Evolutionary conservation across 768 basidiomycete genomes (phyloP), one percentile per base, ranked within the genome.

Genomic region (Sporobolomyces phaffii): DNA sequence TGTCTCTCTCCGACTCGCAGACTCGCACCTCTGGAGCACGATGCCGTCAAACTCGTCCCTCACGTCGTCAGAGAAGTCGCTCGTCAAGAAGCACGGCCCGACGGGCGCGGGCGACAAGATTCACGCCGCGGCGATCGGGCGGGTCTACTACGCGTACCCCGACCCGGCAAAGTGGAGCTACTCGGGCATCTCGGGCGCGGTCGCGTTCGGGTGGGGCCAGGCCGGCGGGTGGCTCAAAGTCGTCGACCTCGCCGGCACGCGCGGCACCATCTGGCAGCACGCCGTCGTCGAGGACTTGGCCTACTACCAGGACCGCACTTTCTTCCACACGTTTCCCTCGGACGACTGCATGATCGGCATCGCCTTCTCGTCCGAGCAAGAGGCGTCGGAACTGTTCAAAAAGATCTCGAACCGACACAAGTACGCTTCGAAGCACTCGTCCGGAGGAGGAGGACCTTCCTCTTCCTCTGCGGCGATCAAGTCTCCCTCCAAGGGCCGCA

Each of bases 291-390:
- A 87, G 29, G 85, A 85, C 36, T 83, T 94, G 69, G 84, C 88
- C 62, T 90, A 91, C 76, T 80, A 84, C 74, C 83, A 87, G 74
- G 94, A 98, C 76, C 81, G 91, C 66, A 83, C 87, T 3, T 93
- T 87, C 83, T 96, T 98, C 75, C 90, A 94, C 79, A 86, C 91
- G 1, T 97, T 96, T 77, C 81, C 86, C 5, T 87, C 90, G 57
- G 93, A 99, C 80, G 83, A 87, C 68, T 90, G 89, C 74, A 89
- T 89, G 86, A 84, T 98, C 72, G 92, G 89, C 4, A 82, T 98
- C 64, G 90, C 93, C 34, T 97, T 96, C 73, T 83, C 88, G 3
- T 86, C 90, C 47, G 90, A 93, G 77, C 77, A 81, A 7, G 94
- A 97, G 72, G 94, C 92, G 1, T 85, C 85, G 75, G 79, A 83